phyloP scores from a whole-genome alignment of 2,329 filamentous ascomycete genomes.

The Parafenestella ontariensis region DNA sequence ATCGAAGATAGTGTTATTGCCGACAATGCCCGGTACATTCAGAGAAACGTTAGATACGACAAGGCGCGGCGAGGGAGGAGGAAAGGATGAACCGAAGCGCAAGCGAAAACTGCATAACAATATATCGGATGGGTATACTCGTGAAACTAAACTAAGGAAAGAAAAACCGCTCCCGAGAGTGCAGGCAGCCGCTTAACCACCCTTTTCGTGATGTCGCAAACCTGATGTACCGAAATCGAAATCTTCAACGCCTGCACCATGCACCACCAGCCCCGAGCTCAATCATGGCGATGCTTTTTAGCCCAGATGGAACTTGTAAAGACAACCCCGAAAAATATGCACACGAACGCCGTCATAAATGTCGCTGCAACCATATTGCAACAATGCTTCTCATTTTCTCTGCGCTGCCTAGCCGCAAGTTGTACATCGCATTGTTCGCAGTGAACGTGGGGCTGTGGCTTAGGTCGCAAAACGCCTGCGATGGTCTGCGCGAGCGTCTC shows the following conservation, averaged over 20 bases:
- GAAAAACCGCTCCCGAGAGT: background rate
- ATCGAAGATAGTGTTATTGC: background rate
- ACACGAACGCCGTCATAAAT: slow-evolving; percentile 27
- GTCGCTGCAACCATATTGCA: slow-evolving; percentile 33
- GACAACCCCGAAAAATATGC: slow-evolving; percentile 28
- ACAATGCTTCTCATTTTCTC: slow-evolving; percentile 28
- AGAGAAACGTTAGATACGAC: background rate
- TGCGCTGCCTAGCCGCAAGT: slow-evolving; percentile 21
- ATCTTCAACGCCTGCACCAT: background rate
- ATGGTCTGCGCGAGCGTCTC: slow-evolving; percentile 34
- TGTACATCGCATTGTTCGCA: slow-evolving; percentile 39
- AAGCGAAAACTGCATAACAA: background rate
- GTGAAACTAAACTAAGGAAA: background rate
- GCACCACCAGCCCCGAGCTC: background rate
- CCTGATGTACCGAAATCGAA: background rate
- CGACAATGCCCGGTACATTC: background rate
- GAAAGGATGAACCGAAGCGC: background rate
- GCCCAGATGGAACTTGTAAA: slow-evolving; percentile 10
- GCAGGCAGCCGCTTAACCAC: background rate
- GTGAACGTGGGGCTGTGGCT: slow-evolving; percentile 29
- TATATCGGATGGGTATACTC: background rate
- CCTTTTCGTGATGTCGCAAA: background rate
- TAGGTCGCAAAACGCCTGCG: slow-evolving; percentile 30
- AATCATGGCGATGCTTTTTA: slow-evolving; percentile 2
- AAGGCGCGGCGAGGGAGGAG: background rate